A percentile compares a stretch with the other conserved stretches of the same genome.
These are phyloP conservation scores for Dunaliella primolecta DNA, from an alignment of 139 green algal species.

Conservation along the genomic window DNA sequence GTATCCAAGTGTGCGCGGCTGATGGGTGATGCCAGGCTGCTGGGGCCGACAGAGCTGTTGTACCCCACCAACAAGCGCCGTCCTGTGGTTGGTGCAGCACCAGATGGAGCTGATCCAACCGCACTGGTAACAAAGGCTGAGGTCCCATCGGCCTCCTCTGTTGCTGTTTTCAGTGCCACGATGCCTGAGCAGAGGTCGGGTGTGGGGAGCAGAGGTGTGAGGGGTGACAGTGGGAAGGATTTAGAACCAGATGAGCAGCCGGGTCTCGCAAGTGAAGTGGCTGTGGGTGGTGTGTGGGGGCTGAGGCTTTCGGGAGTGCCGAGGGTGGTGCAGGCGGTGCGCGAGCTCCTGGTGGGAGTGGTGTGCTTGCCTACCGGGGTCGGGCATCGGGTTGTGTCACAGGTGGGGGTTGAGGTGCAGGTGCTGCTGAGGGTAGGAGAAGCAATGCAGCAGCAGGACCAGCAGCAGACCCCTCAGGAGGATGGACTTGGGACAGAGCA, in stretches of 20 bases:
- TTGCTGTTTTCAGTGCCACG: neutral
- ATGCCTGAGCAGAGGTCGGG: neutral
- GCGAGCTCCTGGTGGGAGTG: neutral
- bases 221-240: neutral
- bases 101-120: neutral
- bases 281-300: neutral
- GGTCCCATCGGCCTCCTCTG: neutral
- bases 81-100: neutral
- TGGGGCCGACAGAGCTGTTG: too few relatives aligned
- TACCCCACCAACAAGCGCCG: too few relatives aligned
- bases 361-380: neutral
- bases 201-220: neutral
- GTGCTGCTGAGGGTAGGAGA: neutral
- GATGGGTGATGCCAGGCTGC: neutral
- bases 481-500: too few relatives aligned
- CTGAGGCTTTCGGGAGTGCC: neutral
- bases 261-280: too few relatives aligned
- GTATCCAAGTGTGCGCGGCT: neutral
- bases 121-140: too few relatives aligned
- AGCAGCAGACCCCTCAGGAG: neutral
- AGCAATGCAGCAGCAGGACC: neutral
- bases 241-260: neutral
- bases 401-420: neutral
- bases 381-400: neutral
- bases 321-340: neutral